Evolutionary conservation across 2,329 filamentous ascomycete species (phyloP).

Genomic region (Exserohilum turcica): DNA sequence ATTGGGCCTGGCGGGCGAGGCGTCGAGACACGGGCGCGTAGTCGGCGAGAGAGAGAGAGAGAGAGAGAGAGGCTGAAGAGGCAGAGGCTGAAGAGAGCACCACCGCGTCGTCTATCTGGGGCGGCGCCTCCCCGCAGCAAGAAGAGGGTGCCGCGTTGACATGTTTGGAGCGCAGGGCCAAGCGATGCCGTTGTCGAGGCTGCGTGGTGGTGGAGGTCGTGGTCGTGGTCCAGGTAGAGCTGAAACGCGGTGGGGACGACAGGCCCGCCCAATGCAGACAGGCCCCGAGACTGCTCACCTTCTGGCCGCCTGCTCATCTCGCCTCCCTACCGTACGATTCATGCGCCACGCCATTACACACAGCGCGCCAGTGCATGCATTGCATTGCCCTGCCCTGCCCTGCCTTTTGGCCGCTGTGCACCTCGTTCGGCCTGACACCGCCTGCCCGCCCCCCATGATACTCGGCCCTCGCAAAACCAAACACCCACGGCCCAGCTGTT

Average conservation of each 20-base stretch:
- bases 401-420: constrained; percentile 1
- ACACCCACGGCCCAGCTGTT: constrained; percentile 11
- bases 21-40: too few relatives aligned
- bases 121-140: too few relatives aligned
- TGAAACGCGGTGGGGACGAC: constrained; percentile 23
- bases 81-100: too few relatives aligned
- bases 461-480: constrained; percentile 10
- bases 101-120: too few relatives aligned
- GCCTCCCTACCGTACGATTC: constrained; percentile 16
- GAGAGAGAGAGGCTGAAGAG: too few relatives aligned
- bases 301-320: constrained; percentile 11
- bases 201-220: too few relatives aligned
- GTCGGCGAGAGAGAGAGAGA: too few relatives aligned
- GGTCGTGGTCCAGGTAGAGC: constrained; percentile 10
- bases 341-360: constrained; percentile 21
- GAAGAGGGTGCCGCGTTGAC: too few relatives aligned
- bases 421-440: not conserved
- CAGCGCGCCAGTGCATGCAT: too few relatives aligned
- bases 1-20: constrained; percentile 26
- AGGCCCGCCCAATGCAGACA: constrained; percentile 18
- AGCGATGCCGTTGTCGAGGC: too few relatives aligned
- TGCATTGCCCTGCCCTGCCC: not conserved
- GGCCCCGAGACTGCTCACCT: constrained; percentile 5
- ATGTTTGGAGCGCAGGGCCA: too few relatives aligned
- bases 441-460: constrained; percentile 5